Percentiles rank a stretch among this genome's conserved stretches.
Evolutionary conservation across 2,329 filamentous ascomycete genomes (phyloP).

Genomic region (Penicillium polonicum): DNA sequence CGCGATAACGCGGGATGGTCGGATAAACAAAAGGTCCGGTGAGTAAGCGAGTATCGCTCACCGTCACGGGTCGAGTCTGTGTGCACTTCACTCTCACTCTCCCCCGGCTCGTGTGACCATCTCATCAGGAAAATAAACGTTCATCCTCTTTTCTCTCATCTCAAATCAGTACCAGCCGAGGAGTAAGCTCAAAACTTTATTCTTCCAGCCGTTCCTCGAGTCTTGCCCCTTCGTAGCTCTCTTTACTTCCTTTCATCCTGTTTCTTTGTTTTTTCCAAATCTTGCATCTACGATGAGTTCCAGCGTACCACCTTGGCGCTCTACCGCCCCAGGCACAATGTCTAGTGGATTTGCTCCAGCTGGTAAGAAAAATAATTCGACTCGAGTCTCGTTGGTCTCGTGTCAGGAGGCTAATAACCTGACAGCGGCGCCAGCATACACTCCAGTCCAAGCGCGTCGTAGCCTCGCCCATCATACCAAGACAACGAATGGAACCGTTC

Average conservation of each 20-base stretch:
- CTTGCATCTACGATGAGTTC: conserved; percentile 38
- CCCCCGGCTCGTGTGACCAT: neutral
- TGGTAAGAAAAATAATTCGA: conserved; percentile 30
- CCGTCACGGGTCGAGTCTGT: conserved; percentile 5
- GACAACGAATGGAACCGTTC: conserved; percentile 19
- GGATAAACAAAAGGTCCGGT: conserved; percentile 12
- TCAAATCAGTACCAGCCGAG: conserved; percentile 2
- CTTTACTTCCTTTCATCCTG: conserved; percentile 11
- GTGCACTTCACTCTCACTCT: neutral
- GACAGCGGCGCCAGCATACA: conserved; percentile 55
- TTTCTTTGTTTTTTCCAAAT: conserved; percentile 15
- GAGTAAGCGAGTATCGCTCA: conserved; percentile 10
- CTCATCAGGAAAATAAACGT: conserved; percentile 1
- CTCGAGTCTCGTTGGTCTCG: neutral
- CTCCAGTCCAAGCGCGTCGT: conserved; percentile 62
- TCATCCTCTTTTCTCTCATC: neutral
- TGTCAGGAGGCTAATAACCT: conserved; percentile 16
- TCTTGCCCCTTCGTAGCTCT: conserved; percentile 18
- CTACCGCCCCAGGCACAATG: conserved; percentile 31
- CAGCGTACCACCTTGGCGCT: conserved; percentile 42
- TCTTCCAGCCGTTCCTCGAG: conserved; percentile 1
- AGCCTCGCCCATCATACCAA: conserved; percentile 50
- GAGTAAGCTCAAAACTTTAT: conserved; percentile 5
- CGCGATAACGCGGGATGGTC: conserved; percentile 5
- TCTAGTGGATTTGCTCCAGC: conserved; percentile 31